Base-by-base conservation (phyloP, 371 early-diverging fungal genomes). In the Rhizopus stolonifer region DNA sequence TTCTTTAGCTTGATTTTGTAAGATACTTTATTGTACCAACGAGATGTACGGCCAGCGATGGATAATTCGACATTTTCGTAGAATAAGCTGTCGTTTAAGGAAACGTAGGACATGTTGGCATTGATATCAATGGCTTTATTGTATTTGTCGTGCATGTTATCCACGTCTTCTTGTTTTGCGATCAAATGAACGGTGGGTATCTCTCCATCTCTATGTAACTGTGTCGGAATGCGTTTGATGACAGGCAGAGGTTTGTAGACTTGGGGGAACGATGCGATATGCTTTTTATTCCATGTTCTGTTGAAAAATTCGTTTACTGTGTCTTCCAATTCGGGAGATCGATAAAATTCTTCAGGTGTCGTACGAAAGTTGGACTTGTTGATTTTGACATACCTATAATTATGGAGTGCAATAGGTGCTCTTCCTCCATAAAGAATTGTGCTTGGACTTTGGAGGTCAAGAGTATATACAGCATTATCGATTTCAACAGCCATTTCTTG, bases 221-320 rank as follows among this genome's bases (percentile, higher is more conserved):
- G 14, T 25, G 67, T 54, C 0, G 47, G n/a, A 7, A 61, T 40
- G n/a, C 62, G 58, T 22, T 58, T 22, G 21, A 66, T 55, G 21
- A 52, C 19, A 22, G 29, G 7, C 18, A 66, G 48, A 3, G 67
- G 62, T 1, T 49, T 26, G 14, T 48, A 54, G 1, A 52, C 14
- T 10, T 23, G 13, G 22, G 62, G 62, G 1, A 66, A n/a, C 7
- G 47, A 33, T 14, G 47, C 39, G 1, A 62, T 7, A 2, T 38
- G 3, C 2, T 38, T 39, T 3, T 17, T 55, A 34, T 66, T 62
- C 67, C 67, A 66, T 40, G 67, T 50, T 25, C 62, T 51, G 22
- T 62, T 62, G 15, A 55, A 66, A 39, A 53, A 61, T 36, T 66
- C 59, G 25, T 66, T 58, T 3, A 61, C 52, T 0, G 67, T 58